Evolutionary conservation across 139 green algal genomes (phyloP), one percentile per base, ranked within the genome.

Genomic region (Microglena sp.): DNA sequence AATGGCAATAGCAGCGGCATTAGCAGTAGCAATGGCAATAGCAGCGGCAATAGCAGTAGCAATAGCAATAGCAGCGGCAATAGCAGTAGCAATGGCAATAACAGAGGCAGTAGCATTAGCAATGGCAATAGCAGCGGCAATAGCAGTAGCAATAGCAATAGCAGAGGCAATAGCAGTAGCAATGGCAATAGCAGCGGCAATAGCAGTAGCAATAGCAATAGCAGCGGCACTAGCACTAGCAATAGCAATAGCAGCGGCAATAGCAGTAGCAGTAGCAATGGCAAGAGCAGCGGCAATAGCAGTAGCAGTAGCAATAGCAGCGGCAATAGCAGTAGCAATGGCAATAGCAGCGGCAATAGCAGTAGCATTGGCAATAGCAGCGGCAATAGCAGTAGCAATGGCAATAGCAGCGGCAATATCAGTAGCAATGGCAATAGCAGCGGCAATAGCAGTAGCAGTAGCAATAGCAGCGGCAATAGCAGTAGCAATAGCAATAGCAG

Each of bases 231-330:
- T 18, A 32, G 28, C 50, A n/a, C 22, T 18, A 11, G 15, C 11
- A 27, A 6, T 28, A 66, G 34, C 55, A 43, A 1, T 18, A 11
- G 15, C 11, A 27, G 15, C 33, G 60, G 34, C 55, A 43, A 1
- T 27, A 64, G 29, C 34, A 54, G 44, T 24, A 36, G 29, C 27
- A 24, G 61, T 61, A 56, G 55, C 33, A 40, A 22, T 27, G 62
- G 8, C 31, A 60, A 18, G 53, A 24, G 18, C 54, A 34, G 21
- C 18, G 40, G 3, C 44, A 55, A 3, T 26, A 55, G 27, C 35
- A 32, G 58, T 34, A 33, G n/a, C 30, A 29, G 36, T 2, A 15
- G 28, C 8, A 24, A 45, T 33, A 6, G 55, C 4, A 11, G 26
- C 1, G 4, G 32, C 2, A 31, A n/a, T 18, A 31, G 36, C 40